These are phyloP conservation scores for Yamadazyma blattariae DNA, from an alignment of 1,139 yeast species.

Conservation along the genomic window DNA sequence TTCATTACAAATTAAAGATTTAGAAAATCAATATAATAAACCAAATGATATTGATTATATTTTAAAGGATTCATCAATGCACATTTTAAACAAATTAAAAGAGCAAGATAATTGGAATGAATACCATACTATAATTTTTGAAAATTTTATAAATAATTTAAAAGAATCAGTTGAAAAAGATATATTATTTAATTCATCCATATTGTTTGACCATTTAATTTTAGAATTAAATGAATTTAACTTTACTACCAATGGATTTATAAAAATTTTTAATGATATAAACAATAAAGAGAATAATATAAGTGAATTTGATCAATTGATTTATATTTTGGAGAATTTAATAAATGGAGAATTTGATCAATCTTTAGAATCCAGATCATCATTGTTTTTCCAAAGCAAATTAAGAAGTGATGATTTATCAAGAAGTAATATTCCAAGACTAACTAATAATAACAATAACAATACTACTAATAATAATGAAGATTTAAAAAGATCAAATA, in stretches of 20 bases:
- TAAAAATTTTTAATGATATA: slow-evolving; percentile 8
- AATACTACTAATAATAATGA: neutral
- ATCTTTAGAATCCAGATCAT: slow-evolving; percentile 27
- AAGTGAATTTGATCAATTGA: slow-evolving; percentile 11
- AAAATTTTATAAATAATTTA: slow-evolving; percentile 37
- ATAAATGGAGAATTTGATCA: slow-evolving; percentile 39
- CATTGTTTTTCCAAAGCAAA: slow-evolving; percentile 31
- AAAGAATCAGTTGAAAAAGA: slow-evolving; percentile 51
- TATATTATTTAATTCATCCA: slow-evolving; percentile 52
- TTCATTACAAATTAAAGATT: slow-evolving; percentile 41
- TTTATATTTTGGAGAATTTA: slow-evolving; percentile 23
- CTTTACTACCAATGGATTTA: slow-evolving; percentile 18
- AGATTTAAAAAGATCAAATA: slow-evolving; percentile 20
- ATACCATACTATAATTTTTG: slow-evolving; percentile 38
- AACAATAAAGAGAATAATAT: slow-evolving; percentile 5
- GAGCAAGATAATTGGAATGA: slow-evolving; percentile 58
- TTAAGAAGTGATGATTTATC: slow-evolving; percentile 10
- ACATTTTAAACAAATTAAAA: slow-evolving; percentile 40
- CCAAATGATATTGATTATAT: slow-evolving; percentile 53
- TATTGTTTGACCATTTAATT: slow-evolving; percentile 41
- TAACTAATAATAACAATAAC: neutral
- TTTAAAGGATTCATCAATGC: slow-evolving; percentile 38
- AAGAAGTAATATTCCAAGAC: neutral
- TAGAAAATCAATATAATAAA: slow-evolving; percentile 49
- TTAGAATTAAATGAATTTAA: slow-evolving; percentile 25